phyloP scores from a whole-genome alignment of 305 asterid species.

The Ilex paraguariensis region DNA sequence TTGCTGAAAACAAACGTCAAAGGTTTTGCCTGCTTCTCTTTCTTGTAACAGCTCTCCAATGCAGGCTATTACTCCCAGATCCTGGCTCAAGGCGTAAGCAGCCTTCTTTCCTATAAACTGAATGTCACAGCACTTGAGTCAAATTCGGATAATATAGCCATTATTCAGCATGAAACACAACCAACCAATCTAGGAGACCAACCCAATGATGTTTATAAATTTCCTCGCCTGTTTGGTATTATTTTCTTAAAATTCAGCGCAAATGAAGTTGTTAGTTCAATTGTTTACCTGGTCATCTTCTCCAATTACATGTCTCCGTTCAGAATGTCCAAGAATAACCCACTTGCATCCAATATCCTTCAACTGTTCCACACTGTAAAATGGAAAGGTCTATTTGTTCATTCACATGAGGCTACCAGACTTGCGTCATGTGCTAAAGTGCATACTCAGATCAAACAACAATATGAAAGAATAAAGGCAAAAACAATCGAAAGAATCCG shows the following conservation, averaged over 20 bases:
- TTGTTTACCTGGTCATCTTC: conserved; percentile 70
- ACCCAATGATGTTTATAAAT: background rate
- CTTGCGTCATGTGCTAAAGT: background rate
- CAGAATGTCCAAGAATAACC: conserved; percentile 92
- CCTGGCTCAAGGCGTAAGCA: conserved; percentile 78
- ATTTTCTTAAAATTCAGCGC: too few species aligned
- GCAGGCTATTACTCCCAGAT: conserved; percentile 86
- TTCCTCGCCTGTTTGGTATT: background rate
- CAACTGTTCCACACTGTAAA: conserved; percentile 72
- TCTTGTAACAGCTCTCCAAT: conserved; percentile 87
- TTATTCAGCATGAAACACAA: conserved; percentile 2
- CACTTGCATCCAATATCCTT: conserved; percentile 92
- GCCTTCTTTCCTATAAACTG: conserved; percentile 95
- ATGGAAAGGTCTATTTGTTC: background rate
- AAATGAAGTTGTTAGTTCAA: background rate
- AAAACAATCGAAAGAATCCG: too few species aligned
- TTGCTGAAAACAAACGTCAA: conserved; percentile 79
- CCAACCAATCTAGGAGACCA: background rate
- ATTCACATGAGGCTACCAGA: background rate
- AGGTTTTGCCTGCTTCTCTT: conserved; percentile 90
- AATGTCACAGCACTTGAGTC: conserved; percentile 20
- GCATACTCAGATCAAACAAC: background rate
- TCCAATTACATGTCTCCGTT: conserved; percentile 80
- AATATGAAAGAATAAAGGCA: background rate
- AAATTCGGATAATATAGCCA: conserved; percentile 12